Conservation (phyloP, 768 basidiomycete genomes). For the Phaeotremella skinneri region DNA sequence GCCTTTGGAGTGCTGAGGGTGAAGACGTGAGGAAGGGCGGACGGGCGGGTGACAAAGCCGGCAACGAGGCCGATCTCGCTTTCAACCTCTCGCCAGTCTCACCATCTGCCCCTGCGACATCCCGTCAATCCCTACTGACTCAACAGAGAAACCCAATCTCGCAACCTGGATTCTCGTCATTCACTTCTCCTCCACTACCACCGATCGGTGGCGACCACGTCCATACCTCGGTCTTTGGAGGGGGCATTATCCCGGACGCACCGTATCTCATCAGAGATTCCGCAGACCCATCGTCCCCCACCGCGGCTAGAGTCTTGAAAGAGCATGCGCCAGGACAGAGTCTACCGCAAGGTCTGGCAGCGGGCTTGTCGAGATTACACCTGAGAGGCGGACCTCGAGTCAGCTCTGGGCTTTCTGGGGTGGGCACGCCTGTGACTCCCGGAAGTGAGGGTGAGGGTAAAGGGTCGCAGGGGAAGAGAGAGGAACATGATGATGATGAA, state of each 20-base stretch:
- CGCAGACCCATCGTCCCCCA: slow-evolving; percentile 49
- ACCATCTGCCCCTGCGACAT: slow-evolving; percentile 11
- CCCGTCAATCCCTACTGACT: slow-evolving; percentile 31
- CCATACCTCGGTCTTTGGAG: slow-evolving; percentile 14
- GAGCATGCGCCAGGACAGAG: slow-evolving; percentile 86
- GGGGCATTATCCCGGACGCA: slow-evolving; percentile 20
- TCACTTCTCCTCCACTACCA: slow-evolving; percentile 7
- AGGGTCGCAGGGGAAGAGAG: background rate
- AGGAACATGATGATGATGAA: slow-evolving; percentile 42
- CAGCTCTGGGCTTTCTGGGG: slow-evolving; percentile 2
- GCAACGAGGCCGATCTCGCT: slow-evolving; percentile 11
- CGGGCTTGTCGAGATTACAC: slow-evolving; percentile 85
- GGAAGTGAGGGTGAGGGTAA: slow-evolving; percentile 2
- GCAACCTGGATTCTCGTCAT: background rate
- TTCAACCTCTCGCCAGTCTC: slow-evolving; percentile 21
- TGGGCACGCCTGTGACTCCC: background rate
- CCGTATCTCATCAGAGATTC: slow-evolving; percentile 24
- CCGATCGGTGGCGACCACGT: background rate
- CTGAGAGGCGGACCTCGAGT: slow-evolving; percentile 53
- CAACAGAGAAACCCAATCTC: slow-evolving; percentile 31
- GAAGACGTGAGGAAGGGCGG: slow-evolving; percentile 31
- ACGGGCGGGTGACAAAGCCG: slow-evolving; percentile 6
- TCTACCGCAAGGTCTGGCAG: slow-evolving; percentile 86
- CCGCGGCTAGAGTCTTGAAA: slow-evolving; percentile 74
- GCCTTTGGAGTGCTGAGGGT: slow-evolving; percentile 68